Evolutionary conservation across 2,329 filamentous ascomycete genomes (phyloP), one percentile per base, ranked within the genome.

Genomic region (Pestalotiopsis sp.): DNA sequence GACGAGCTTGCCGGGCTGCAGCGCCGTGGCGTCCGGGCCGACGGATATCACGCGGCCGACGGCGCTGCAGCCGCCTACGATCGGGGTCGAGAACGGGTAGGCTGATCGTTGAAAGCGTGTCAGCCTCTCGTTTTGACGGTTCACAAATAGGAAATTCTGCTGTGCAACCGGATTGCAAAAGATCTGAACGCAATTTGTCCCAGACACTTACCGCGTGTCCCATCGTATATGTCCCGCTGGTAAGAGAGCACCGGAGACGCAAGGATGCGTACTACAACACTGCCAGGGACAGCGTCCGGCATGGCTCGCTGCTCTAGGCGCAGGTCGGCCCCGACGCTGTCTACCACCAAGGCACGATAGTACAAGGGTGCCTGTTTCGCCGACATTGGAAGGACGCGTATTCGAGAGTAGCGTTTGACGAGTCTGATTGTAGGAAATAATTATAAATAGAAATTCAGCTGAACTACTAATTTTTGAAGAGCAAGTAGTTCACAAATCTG

Each of bases 211-310:
- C 30, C 30, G 7, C 78, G 78, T 1, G 68, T 72, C 24, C 81
- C 81, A 57, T 76, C 76, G 74, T 81, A 81, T 61, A 85, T 73
- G 2, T 81, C 79, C 35, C 75, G 70, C 13, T 73, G 71, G 72
- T 85, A 85, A 9, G 80, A 78, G 13, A 84, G 68, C 2, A 83
- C 73, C 2, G 70, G 71, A 2, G 81, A 76, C 0, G 75, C 75
- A 7, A 80, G 70, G 60, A 85, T 73, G 3, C 75, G 77, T 39
- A 85, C 73, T 7, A 85, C 68, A 7, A 78, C 82, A 22, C 73
- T 79, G 24, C 83, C 82, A 2, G 75, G 72, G 4, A 61, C 72
- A 0, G 77, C 70, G 22, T 73, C 39, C 0, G 80, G 82, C 1
- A 75, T 80, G 24, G 78, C 72, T 4, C 79, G 38, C 4, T 70